Conservation (phyloP, 768 basidiomycete genomes). For the Lactarius hengduanensis region DNA sequence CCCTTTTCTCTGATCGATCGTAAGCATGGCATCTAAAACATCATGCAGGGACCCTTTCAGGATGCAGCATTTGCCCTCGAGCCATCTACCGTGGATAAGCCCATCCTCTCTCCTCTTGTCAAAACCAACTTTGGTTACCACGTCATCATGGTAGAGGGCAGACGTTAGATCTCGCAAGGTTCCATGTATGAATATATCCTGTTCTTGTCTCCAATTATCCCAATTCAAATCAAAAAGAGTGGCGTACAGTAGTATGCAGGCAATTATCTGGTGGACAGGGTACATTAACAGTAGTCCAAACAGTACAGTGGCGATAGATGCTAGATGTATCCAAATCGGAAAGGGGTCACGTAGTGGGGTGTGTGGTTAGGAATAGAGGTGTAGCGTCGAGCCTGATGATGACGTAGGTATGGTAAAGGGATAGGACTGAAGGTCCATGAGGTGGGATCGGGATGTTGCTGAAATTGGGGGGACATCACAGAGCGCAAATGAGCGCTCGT, state of each 20-base stretch:
- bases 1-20: slow-evolving; percentile 7
- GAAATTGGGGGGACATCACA: slow-evolving; percentile 22
- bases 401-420: slow-evolving; percentile 16
- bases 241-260: slow-evolving; percentile 25
- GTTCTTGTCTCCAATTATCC: slow-evolving; percentile 4
- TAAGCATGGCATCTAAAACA: not conserved
- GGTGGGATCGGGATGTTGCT: slow-evolving; percentile 24
- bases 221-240: slow-evolving; percentile 6
- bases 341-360: not conserved
- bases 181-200: slow-evolving; percentile 2
- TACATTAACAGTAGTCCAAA: slow-evolving; percentile 23
- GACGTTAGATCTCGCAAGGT: slow-evolving; percentile 42
- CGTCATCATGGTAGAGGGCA: slow-evolving; percentile 89
- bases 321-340: slow-evolving; percentile 17
- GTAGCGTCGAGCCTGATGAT: slow-evolving; percentile 18
- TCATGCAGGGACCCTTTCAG: slow-evolving; percentile 63
- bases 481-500: slow-evolving; percentile 17
- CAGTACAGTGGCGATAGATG: slow-evolving; percentile 25
- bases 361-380: slow-evolving; percentile 16
- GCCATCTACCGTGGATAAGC: slow-evolving; percentile 81
- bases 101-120: slow-evolving; percentile 65
- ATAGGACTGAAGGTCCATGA: slow-evolving; percentile 16
- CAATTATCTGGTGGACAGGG: slow-evolving; percentile 25
- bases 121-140: slow-evolving; percentile 87
- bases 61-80: slow-evolving; percentile 82